These are phyloP conservation scores for Aspergillus eucalypticola DNA, from an alignment of 2,329 filamentous ascomycete species.

Conservation along the genomic window DNA sequence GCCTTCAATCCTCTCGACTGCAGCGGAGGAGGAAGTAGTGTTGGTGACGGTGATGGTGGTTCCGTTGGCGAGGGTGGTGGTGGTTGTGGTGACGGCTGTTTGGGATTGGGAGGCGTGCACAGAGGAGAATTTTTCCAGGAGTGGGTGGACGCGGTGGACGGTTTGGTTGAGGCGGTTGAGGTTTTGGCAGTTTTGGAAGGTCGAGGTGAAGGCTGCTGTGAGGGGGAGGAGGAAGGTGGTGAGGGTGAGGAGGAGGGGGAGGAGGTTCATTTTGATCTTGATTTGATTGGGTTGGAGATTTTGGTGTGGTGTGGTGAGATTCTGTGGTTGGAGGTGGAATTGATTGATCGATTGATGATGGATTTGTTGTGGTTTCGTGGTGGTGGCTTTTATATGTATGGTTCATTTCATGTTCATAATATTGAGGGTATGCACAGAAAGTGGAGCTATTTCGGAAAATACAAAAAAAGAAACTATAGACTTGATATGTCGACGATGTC, in stretches of 20 bases:
- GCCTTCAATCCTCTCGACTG: background rate
- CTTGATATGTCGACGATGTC: background rate
- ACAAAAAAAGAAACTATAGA: background rate
- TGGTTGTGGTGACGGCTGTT: background rate
- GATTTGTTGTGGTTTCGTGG: background rate
- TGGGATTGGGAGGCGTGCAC: background rate
- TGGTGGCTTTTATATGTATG: background rate
- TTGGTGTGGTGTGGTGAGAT: too few relatives aligned
- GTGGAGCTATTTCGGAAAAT: background rate
- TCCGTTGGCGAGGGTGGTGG: background rate
- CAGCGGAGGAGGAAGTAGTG: background rate
- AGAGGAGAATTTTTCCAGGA: slow-evolving; percentile 7
- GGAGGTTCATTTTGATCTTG: background rate
- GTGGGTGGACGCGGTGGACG: slow-evolving; percentile 5
- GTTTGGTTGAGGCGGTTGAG: slow-evolving; percentile 11
- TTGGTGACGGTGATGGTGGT: background rate
- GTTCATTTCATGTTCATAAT: background rate
- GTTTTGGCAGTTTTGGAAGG: slow-evolving; percentile 7
- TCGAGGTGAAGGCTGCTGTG: background rate
- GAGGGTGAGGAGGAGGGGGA: background rate
- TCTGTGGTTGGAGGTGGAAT: background rate
- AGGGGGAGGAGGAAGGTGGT: background rate
- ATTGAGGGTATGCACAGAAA: background rate
- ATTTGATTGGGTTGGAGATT: too few relatives aligned
- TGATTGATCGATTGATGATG: too few relatives aligned